Evolutionary conservation across 2,329 filamentous ascomycete species (phyloP).

Genomic region (Sarocladium strictum): DNA sequence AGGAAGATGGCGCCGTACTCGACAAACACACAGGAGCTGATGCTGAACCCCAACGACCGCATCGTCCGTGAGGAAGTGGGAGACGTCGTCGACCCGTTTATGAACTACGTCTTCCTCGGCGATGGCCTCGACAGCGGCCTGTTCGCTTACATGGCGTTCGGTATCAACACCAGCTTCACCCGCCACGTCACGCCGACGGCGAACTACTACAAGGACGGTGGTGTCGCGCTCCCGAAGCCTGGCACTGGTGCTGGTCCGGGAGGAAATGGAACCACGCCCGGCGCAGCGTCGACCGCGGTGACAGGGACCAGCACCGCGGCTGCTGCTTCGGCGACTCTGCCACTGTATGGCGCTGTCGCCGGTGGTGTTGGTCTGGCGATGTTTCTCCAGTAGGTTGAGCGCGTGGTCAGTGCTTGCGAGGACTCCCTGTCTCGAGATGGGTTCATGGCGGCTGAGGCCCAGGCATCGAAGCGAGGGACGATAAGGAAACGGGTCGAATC

Average conservation of each 20-base stretch:
- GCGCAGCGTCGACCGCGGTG: neutral
- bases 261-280: neutral
- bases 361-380: neutral
- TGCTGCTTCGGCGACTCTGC: neutral
- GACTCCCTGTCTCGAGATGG: too few relatives aligned
- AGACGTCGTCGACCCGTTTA: conserved; percentile 46
- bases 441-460: too few relatives aligned
- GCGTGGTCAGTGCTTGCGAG: too few relatives aligned
- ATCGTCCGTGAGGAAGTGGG: conserved; percentile 40
- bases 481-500: too few relatives aligned
- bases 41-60: conserved; percentile 45
- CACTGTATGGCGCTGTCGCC: neutral
- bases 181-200: conserved; percentile 27
- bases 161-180: conserved; percentile 27
- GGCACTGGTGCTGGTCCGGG: neutral
- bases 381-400: neutral
- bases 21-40: conserved; percentile 39
- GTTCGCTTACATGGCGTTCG: conserved; percentile 49
- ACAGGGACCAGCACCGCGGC: neutral
- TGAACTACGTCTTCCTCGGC: conserved; percentile 53
- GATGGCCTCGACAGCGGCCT: conserved; percentile 45
- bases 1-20: conserved; percentile 42
- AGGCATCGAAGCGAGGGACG: too few relatives aligned
- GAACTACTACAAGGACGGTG: conserved; percentile 25
- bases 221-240: conserved; percentile 23